Evolutionary conservation across 352 stramenopile species (phyloP).

Genomic region (Phytophthora hybrid): DNA sequence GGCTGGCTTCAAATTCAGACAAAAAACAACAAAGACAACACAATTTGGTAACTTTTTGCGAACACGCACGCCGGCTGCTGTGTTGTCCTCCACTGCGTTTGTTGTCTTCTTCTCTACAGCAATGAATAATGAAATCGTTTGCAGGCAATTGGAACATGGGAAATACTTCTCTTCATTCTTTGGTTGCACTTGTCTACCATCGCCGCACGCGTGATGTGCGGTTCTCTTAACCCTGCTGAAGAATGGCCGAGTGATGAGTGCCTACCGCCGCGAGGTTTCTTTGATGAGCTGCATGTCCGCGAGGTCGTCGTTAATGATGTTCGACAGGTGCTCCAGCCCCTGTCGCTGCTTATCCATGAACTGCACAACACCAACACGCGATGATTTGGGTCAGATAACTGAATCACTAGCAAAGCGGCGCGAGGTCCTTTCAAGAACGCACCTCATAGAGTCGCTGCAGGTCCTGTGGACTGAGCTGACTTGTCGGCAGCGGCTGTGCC

Average conservation of each 20-base stretch:
- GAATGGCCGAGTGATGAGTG: neutral
- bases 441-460: conserved; percentile 81
- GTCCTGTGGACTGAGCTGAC: conserved; percentile 78
- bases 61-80: conserved; percentile 25
- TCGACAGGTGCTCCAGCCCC: conserved; percentile 84
- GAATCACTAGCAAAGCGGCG: neutral
- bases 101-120: conserved; percentile 6
- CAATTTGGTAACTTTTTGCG: conserved; percentile 44
- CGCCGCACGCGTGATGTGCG: too few species aligned
- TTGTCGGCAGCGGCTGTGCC: conserved; percentile 41
- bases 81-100: neutral
- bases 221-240: neutral
- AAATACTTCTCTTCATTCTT: conserved; percentile 22
- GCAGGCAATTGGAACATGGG: too few species aligned
- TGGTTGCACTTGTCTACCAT: conserved; percentile 4
- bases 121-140: too few species aligned
- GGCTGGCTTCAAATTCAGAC: conserved; percentile 22
- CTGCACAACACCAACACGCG: conserved; percentile 38
- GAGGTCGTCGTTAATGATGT: conserved; percentile 85
- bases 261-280: conserved; percentile 83
- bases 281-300: conserved; percentile 90
- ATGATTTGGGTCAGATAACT: neutral
- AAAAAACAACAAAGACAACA: conserved; percentile 32
- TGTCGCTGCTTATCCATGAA: conserved; percentile 89
- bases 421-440: neutral